Percentiles rank a stretch among this genome's conserved stretches.
Evolutionary conservation across 2,329 filamentous ascomycete species (phyloP).

Genomic region (Byssochlamys sp.): DNA sequence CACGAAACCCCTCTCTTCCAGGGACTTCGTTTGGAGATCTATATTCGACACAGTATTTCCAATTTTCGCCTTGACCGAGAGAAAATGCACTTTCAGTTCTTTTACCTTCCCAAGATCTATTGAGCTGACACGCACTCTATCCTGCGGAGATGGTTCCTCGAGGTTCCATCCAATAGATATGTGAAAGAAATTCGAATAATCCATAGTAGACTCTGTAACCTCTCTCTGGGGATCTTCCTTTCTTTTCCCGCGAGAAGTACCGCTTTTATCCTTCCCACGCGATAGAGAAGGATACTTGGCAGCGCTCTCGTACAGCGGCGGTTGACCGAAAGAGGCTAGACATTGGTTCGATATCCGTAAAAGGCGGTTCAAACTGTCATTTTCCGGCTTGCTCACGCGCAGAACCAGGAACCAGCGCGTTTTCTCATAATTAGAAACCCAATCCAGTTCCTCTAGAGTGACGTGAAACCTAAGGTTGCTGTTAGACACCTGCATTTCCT

Average conservation of each 20-base stretch:
- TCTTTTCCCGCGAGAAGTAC: constrained; percentile 13
- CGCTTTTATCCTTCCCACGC: constrained; percentile 1
- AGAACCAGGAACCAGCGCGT: constrained; percentile 79
- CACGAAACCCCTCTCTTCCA: constrained; percentile 7
- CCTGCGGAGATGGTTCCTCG: constrained; percentile 40
- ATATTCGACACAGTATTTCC: constrained; percentile 53
- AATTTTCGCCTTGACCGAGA: constrained; percentile 62
- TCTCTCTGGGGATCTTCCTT: constrained; percentile 10
- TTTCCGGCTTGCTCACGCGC: constrained; percentile 42
- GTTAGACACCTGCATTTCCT: neutral
- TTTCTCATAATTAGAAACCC: constrained; percentile 57
- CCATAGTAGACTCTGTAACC: constrained; percentile 18
- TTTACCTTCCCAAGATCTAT: constrained; percentile 22
- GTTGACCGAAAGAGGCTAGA: constrained; percentile 53
- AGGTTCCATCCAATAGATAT: constrained; percentile 83
- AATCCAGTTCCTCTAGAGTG: constrained; percentile 43
- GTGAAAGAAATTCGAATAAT: constrained; percentile 60
- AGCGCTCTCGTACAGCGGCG: constrained; percentile 54
- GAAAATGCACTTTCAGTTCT: constrained; percentile 45
- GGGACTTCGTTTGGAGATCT: constrained; percentile 11
- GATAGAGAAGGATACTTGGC: constrained; percentile 5
- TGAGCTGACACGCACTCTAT: constrained; percentile 21
- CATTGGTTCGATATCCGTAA: constrained; percentile 58
- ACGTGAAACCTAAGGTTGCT: constrained; percentile 39
- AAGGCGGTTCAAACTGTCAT: constrained; percentile 52